phyloP scores from a whole-genome alignment of 345 rosid species.

The Citropsis articulata region DNA sequence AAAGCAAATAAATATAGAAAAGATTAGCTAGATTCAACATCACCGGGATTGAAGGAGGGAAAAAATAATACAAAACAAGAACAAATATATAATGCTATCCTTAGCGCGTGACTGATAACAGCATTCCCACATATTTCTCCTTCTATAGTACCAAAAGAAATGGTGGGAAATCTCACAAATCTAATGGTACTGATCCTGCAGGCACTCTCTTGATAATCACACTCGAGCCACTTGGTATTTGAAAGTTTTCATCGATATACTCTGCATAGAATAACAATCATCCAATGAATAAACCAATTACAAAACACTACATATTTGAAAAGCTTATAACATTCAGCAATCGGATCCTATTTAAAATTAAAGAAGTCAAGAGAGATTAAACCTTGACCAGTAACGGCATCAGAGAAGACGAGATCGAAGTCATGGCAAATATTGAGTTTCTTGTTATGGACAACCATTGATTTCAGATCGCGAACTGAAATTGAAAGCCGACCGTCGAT shows the following conservation, averaged over 20 bases:
- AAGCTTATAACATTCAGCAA: not conserved
- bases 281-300: not conserved
- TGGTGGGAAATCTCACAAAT: slow-evolving; percentile 20
- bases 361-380: not conserved
- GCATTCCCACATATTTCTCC: not conserved
- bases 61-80: not conserved
- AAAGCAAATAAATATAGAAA: not conserved
- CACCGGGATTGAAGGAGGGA: not conserved
- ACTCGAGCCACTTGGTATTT: slow-evolving; percentile 42
- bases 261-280: slow-evolving; percentile 26
- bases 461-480: slow-evolving; percentile 40
- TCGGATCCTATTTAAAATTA: not conserved
- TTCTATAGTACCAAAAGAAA: not conserved
- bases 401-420: slow-evolving; percentile 38
- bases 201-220: slow-evolving; percentile 54
- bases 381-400: slow-evolving; percentile 39
- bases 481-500: slow-evolving; percentile 36
- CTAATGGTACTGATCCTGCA: slow-evolving; percentile 23
- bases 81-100: not conserved
- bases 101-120: not conserved
- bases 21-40: not conserved
- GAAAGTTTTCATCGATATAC: slow-evolving; percentile 27
- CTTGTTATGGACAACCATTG: slow-evolving; percentile 29
- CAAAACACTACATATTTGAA: not conserved
- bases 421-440: slow-evolving; percentile 33